Base-by-base conservation (phyloP, 1,139 yeast genomes). In the Taphrina flavorubra region DNA sequence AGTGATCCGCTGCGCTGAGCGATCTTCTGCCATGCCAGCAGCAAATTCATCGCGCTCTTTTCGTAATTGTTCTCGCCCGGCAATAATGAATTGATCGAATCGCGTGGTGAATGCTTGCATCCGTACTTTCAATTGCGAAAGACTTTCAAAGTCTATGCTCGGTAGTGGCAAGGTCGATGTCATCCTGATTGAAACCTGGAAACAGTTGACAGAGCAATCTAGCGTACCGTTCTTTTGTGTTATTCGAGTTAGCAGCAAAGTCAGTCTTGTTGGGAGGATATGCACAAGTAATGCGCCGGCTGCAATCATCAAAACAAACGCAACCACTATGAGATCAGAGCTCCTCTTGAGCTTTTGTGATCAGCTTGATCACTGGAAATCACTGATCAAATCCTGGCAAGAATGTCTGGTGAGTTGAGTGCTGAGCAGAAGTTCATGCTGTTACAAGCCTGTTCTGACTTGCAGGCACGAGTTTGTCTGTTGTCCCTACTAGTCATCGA, bases 61-160 rank as follows among this genome's bases (percentile, higher is more conserved):
- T 13, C 64, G 36, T 31, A 59, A 18, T 14, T 58, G 55, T 31
- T 68, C 70, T 18, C 68, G 59, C 10, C 61, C 66, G 20, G 60
- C 51, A n/a, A 56, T 58, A 20, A 68, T 51, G 55, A 68, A 68
- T 39, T 57, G 55, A 51, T 68, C 70, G 57, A 68, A 64, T 13
- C 63, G 59, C n/a, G 53, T n/a, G 14, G 70, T 68, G 61, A 68
- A 68, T 42, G 59, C 53, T 8, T 51, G 34, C 70, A 68, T 68
- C 14, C 65, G 59, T 36, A 16, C 25, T 42, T 64, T 63, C 42
- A 64, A 39, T 10, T 63, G 65, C 31, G 63, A 13, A 5, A 63
- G 31, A 18, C 14, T 42, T 4, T 42, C 55, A 16, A 53, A 53
- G 56, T 63, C 55, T 18, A 63, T 49, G 1, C 37, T 13, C 6